Base-by-base conservation (phyloP, 148 eudicot species). In the Mesembryanthemum crystallinum region DNA sequence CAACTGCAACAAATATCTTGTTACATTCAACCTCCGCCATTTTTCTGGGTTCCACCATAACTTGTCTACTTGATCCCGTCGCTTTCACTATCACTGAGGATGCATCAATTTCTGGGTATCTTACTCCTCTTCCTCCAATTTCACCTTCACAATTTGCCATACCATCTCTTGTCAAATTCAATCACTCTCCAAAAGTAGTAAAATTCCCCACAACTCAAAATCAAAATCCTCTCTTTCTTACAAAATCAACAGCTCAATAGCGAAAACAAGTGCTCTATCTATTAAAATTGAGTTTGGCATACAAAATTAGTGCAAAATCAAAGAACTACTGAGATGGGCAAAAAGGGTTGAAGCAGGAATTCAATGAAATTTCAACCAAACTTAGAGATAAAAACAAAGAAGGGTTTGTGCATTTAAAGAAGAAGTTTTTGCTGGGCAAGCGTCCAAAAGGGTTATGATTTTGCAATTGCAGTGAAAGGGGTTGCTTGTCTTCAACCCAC, bases 1-100 rank as follows among this genome's bases (percentile, higher is more conserved):
- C 76, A 4, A 85, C 87, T 69, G 87, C 87, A 28, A 82, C 85
- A 76, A 54, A 85, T 24, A 94, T 68, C 76, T 33, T 83, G 42
- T 91, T 87, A 24, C n/a, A 57, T 7, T 85, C 86, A 5, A 84
- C 69, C 64, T 49, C 71, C 67, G 63, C 52, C 54, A 57, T 82
- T 27, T 43, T 68, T n/a, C 37, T 59, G 29, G 73, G 21, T 71
- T 86, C 84, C 67, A 79, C 85, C 35, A 73, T 70, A 28, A 83
- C 69, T 64, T 64, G 77, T 67, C 75, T 83, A 20, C 59, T 63
- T 71, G 79, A 84, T 39, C 75, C 84, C 66, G 77, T 42, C 23
- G n/a, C n/a, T n/a, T n/a, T n/a, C n/a, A n/a, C n/a, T n/a, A n/a
- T n/a, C n/a, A 39, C 77, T 13, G 73, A 47, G 21, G 29, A 69